These are phyloP conservation scores for Lodderomyces metapsilosis DNA, from an alignment of 1,139 yeast genomes.

Conservation along the genomic window DNA sequence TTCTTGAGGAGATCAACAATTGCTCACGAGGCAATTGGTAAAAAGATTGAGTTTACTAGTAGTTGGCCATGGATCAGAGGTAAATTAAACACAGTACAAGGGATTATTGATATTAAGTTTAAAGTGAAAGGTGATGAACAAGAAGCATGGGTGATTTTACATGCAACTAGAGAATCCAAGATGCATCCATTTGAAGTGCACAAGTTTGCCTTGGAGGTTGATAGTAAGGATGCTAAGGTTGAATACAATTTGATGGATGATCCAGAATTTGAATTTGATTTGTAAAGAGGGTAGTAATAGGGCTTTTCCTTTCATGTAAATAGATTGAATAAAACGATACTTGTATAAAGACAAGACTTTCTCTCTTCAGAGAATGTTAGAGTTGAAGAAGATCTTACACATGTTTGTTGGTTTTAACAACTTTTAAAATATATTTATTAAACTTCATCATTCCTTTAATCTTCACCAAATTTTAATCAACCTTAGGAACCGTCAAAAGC, in stretches of 20 bases:
- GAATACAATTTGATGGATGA: slow-evolving; percentile 52
- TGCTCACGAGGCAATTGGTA: slow-evolving; percentile 69
- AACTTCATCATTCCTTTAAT: too few relatives aligned
- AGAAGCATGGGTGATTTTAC: slow-evolving; percentile 49
- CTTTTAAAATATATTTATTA: too few relatives aligned
- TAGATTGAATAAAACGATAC: too few relatives aligned
- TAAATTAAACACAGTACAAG: slow-evolving; percentile 76
- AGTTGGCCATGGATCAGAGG: slow-evolving; percentile 92
- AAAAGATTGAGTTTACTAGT: slow-evolving; percentile 65
- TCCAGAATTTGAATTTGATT: slow-evolving; percentile 39
- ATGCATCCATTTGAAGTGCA: slow-evolving; percentile 58
- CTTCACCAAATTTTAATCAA: too few relatives aligned
- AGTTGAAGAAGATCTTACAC: too few relatives aligned
- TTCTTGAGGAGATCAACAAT: slow-evolving; percentile 74
- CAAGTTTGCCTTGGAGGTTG: slow-evolving; percentile 55
- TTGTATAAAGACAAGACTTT: too few relatives aligned
- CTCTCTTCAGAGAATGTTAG: too few relatives aligned
- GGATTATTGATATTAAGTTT: slow-evolving; percentile 72
- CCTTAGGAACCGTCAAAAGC: too few relatives aligned
- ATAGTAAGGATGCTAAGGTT: slow-evolving; percentile 27
- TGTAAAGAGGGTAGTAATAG: too few relatives aligned
- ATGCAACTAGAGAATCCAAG: slow-evolving; percentile 59
- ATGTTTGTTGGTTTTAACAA: too few relatives aligned
- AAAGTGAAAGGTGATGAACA: slow-evolving; percentile 63
- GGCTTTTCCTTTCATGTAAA: too few relatives aligned